These are phyloP conservation scores for Phaeoacremonium minimum DNA, from an alignment of 2,329 filamentous ascomycete species.

Conservation along the genomic window DNA sequence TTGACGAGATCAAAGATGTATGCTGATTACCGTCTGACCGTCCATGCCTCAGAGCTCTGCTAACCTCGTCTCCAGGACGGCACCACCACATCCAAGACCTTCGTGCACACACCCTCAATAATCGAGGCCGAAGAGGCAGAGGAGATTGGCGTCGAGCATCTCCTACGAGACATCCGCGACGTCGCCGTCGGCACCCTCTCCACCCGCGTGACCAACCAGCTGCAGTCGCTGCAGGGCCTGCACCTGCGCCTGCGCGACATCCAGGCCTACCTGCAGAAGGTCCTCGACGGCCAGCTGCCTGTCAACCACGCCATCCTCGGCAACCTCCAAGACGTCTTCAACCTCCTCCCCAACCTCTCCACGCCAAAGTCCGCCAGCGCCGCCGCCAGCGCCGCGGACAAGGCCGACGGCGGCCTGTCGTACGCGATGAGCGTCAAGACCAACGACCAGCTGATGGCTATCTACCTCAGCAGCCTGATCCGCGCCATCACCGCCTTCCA, in stretches of 20 bases:
- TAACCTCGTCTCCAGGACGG: slow-evolving; percentile 70
- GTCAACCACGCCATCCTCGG: slow-evolving; percentile 97
- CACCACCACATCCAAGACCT: slow-evolving; percentile 93
- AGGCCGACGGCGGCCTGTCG: slow-evolving; percentile 79
- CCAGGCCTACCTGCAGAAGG: slow-evolving; percentile 90
- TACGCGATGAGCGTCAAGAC: slow-evolving; percentile 98
- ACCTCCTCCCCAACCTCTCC: slow-evolving; percentile 91
- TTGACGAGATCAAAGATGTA: slow-evolving; percentile 99
- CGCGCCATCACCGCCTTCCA: slow-evolving; percentile 98
- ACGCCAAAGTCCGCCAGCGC: slow-evolving; percentile 62
- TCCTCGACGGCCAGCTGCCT: slow-evolving; percentile 85
- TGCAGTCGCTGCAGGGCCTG: slow-evolving; percentile 93
- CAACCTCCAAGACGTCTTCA: slow-evolving; percentile 99
- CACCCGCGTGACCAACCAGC: slow-evolving; percentile 93
- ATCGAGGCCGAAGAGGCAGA: slow-evolving; percentile 99
- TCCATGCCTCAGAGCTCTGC: too few species aligned
- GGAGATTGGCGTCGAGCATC: slow-evolving; percentile 97
- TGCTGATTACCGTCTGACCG: slow-evolving; percentile 25
- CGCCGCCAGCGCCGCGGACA: slow-evolving; percentile 50
- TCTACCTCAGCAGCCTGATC: slow-evolving; percentile 95
- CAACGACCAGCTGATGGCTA: slow-evolving; percentile 97
- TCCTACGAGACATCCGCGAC: slow-evolving; percentile 95
- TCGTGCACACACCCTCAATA: slow-evolving; percentile 95
- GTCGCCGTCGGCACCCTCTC: slow-evolving; percentile 96
- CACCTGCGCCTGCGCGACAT: slow-evolving; percentile 95